Evolutionary conservation across 1,139 yeast species (phyloP).

Genomic region (Diutina catenulata): DNA sequence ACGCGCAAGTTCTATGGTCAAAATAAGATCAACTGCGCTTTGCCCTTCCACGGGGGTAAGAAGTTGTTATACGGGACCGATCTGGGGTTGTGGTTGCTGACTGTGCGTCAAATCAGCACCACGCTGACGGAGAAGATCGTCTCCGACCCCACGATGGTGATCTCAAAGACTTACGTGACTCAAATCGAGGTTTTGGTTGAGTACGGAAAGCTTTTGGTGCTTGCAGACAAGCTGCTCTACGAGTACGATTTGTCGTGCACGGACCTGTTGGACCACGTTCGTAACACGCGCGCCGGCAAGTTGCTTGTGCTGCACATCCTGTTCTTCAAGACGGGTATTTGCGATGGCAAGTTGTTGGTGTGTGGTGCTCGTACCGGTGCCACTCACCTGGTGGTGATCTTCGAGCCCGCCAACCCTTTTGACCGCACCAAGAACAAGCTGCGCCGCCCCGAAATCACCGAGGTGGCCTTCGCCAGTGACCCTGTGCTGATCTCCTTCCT

Average conservation of each 20-base stretch:
- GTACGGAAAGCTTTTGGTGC: conserved; percentile 69
- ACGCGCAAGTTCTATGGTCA: conserved; percentile 65
- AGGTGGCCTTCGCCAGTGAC: conserved; percentile 73
- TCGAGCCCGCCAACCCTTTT: conserved; percentile 59
- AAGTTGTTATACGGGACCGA: conserved; percentile 86
- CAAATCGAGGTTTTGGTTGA: conserved; percentile 91
- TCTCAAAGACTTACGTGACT: conserved; percentile 66
- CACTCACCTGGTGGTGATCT: conserved; percentile 67
- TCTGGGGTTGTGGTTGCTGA: conserved; percentile 77
- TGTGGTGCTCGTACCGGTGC: conserved; percentile 80
- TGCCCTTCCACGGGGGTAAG: conserved; percentile 91
- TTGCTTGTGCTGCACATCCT: conserved; percentile 76
- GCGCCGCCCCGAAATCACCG: conserved; percentile 43
- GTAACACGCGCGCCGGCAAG: conserved; percentile 64
- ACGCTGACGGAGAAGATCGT: conserved; percentile 40
- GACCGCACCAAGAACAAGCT: conserved; percentile 50
- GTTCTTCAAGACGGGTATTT: conserved; percentile 86
- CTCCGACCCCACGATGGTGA: conserved; percentile 66
- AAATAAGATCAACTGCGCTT: conserved; percentile 76
- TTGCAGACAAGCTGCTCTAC: conserved; percentile 72
- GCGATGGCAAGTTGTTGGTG: conserved; percentile 77
- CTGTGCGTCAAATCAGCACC: conserved; percentile 36
- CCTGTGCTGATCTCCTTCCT: conserved; percentile 87
- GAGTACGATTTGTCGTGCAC: conserved; percentile 66
- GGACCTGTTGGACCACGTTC: conserved; percentile 60